Base-by-base conservation (phyloP, 768 basidiomycete species). In the Podaxis sp. region DNA sequence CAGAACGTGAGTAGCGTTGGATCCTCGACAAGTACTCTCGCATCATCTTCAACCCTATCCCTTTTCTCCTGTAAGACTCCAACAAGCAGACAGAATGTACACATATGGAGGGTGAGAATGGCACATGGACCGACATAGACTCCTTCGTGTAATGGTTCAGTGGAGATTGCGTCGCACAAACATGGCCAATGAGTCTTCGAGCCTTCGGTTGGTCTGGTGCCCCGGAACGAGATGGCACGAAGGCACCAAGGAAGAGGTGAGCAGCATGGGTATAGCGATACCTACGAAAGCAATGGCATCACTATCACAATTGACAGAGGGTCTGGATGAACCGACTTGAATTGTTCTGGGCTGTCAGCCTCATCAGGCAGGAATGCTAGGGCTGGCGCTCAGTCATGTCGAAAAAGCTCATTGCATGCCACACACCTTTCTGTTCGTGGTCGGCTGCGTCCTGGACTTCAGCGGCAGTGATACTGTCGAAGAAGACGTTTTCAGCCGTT, bases 231-330 rank as follows among this genome's bases (percentile, higher is more conserved):
- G 61, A 58, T 8, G 68, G 64, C 24, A 77, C 68, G 68, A 83
- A 91, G n/a, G 85, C 88, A 19, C 87, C 90, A 1, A 90, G 79
- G 70, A 91, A 90, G 52, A 89, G 82, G 11, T 83, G 75, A 0
- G 78, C 74, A 2, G 88, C 89, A 28, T 83, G 73, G 1, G 72
- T 70, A 70, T 90, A 89, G 22, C 89, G 86, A 59, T 62, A 62
- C 26, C 61, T 62, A 44, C 26, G 11, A 38, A 60, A 22, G 40
- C 5, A 28, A 38, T 38, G 6, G 9, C 24, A 24, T 5, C 7
- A 60, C 48, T 15, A 7, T 66, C 53, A 64, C 28, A 63, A 49
- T 12, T 46, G 9, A 13, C 38, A 24, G 24, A 38, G 13, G 22
- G 17, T 57, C 15, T 53, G 39, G 55, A 51, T 28, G 36, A 11